Conservation (phyloP, 257 asterid genomes). For the Dorcoceras hygrometricum region DNA sequence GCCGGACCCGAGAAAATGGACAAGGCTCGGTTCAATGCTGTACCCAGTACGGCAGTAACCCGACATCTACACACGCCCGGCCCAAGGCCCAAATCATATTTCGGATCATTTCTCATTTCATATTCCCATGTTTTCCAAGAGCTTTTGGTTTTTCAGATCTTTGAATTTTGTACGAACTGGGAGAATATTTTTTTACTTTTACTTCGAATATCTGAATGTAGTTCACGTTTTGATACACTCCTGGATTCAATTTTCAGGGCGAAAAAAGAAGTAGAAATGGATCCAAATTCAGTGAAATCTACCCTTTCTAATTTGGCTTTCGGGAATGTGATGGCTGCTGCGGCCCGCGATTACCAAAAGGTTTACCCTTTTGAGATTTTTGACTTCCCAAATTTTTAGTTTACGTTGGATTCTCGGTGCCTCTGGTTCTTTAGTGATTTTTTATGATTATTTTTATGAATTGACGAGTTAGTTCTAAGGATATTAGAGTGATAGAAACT, state of each 20-base stretch:
- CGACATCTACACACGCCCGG: too few relatives aligned
- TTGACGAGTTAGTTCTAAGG: background rate
- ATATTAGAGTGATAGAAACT: background rate
- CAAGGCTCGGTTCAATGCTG: too few relatives aligned
- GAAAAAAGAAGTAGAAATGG: constrained; percentile 44
- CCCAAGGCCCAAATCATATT: too few relatives aligned
- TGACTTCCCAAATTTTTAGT: too few relatives aligned
- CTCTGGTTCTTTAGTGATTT: background rate
- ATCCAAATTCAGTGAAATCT: constrained; percentile 85
- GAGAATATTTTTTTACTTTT: background rate
- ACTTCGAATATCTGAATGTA: too few relatives aligned
- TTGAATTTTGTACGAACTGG: background rate
- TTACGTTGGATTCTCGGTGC: background rate
- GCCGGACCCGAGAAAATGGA: too few relatives aligned
- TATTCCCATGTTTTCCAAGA: background rate
- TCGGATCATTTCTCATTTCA: background rate
- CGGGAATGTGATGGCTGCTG: constrained; percentile 97
- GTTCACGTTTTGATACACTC: background rate
- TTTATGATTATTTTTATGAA: background rate
- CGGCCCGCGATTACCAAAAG: constrained; percentile 99
- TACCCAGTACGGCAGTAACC: too few relatives aligned
- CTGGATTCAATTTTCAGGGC: constrained; percentile 20
- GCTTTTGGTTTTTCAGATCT: background rate
- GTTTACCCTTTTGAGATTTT: constrained; percentile 24
- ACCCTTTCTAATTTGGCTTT: constrained; percentile 78